Evolutionary conservation across 805 yeast genomes (phyloP), one percentile per base, ranked within the genome.

Genomic region (Yamadazyma philogaea): DNA sequence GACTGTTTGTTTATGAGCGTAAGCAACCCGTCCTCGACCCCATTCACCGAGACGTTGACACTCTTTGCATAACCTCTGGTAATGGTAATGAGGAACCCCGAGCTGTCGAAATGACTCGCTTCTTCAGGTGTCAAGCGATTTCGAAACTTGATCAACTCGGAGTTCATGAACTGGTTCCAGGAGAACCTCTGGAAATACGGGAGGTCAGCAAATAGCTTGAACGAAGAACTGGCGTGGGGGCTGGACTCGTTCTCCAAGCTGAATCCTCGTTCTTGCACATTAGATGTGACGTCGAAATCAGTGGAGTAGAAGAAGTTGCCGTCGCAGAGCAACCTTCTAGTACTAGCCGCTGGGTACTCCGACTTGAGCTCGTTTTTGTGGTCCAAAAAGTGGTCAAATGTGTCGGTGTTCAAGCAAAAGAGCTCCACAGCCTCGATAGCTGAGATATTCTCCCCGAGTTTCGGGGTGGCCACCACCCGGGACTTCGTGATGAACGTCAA

Each of bases 301-400:
- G 87, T 81, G 40, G 96, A 87, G 66, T 84, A 93, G 63, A 86
- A 91, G 58, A 93, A 93, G 1, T 96, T 87, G 3, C 98, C 97
- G 56, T 85, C 84, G 24, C 83, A 74, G 38, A 93, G 66, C 33
- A 93, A 68, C 39, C 69, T 67, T 34, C 66, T 57, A 4, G 77
- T 72, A 4, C 79, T 70, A 34, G 64, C 62, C 4, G 75, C 70
- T 2, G 79, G 79, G 42, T 52, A 52, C 36, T 63, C 59, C 31
- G 50, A 22, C 21, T 50, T 37, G 27, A 45, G 17, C 43, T 42
- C 67, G 37, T 18, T 60, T 56, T 42, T 34, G 14, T 54, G 54
- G 17, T 45, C 48, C 1, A 35, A 20, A 16, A 39, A 49, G 32
- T 61, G 51, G 55, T 84, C 91, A 54, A 61, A 80, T 27, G 66